phyloP scores from a whole-genome alignment of 805 yeast genomes.

The Blastobotrys chiropterorum region DNA sequence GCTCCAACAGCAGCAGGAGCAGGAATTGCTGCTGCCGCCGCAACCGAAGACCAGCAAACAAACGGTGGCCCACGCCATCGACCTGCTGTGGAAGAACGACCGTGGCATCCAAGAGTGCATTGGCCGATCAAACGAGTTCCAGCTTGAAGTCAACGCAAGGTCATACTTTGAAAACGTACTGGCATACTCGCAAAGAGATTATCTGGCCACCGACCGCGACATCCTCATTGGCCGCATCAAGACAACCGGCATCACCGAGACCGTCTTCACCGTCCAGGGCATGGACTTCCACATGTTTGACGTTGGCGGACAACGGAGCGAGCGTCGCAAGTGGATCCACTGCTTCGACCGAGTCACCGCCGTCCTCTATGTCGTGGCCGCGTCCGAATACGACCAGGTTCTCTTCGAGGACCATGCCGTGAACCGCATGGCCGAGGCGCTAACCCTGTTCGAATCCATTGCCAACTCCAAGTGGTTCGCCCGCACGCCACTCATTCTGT shows the following conservation, averaged over 20 bases:
- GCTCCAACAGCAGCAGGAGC: not conserved
- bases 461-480: constrained; percentile 82
- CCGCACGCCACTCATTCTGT: constrained; percentile 81
- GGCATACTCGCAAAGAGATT: constrained; percentile 57
- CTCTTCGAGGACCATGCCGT: constrained; percentile 84
- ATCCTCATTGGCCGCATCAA: constrained; percentile 86
- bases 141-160: constrained; percentile 74
- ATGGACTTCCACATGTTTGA: constrained; percentile 73
- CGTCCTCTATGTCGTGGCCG: constrained; percentile 80
- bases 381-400: constrained; percentile 88
- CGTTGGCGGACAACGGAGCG: constrained; percentile 95
- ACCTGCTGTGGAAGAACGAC: constrained; percentile 63
- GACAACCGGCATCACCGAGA: constrained; percentile 93
- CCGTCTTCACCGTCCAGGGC: constrained; percentile 59
- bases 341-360: constrained; percentile 88
- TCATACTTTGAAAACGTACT: constrained; percentile 73
- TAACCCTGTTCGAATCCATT: constrained; percentile 73
- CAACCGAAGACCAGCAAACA: not conserved
- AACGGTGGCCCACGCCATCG: constrained; percentile 64
- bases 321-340: constrained; percentile 90
- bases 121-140: constrained; percentile 61
- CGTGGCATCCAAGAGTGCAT: constrained; percentile 47
- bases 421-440: constrained; percentile 86
- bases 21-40: not conserved
- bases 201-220: constrained; percentile 72